Evolutionary conservation across 2,329 filamentous ascomycete species (phyloP), one percentile per base, ranked within the genome.

Genomic region (Calonectria naviculata): DNA sequence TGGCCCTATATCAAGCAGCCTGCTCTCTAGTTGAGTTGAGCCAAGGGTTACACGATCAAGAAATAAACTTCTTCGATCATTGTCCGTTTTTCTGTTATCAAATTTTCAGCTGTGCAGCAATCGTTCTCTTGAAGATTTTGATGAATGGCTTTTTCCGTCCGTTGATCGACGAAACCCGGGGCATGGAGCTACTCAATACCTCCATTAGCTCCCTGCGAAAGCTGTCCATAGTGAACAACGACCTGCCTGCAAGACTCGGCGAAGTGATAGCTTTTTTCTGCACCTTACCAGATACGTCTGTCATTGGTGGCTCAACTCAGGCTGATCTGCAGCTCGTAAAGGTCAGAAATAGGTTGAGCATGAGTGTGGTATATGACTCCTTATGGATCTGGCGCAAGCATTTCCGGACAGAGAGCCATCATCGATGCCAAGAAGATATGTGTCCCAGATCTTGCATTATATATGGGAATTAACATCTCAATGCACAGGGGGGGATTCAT

Each of bases 61-160:
- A 36, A 21, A 47, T 24, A 5, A 21, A 6, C 10, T 68, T 63
- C 47, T 56, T 54, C 12, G 67, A 68, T 5, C 46, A 47, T 26
- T 68, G 67, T 15, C 67, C 67, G 2, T 49, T 68, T 9, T 68
- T 47, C 26, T 68, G 67, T 49, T 68, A 68, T 19, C 67, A 64
- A 15, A 28, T 58, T 2, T 64, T 68, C 8, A 61, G 54, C 21
- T 64, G 60, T 13, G 67, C 67, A 6, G 67, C 67, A 15, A 28
- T 68, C 26, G 12, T 34, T 13, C n/a, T 68, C 6, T 47, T 68
- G 26, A 68, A 68, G 24, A 47, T 64, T 19, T 19, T 58, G n/a
- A 64, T 49, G 29, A 68, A 68, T 19, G 21, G 42, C 5, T 68
- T 26, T 24, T 68, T 68, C 21, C 46, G 38, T n/a, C 31, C 47